Evolutionary conservation across 2,329 filamentous ascomycete genomes (phyloP), one percentile per base, ranked within the genome.

Genomic region (Botrytis paeoniae): DNA sequence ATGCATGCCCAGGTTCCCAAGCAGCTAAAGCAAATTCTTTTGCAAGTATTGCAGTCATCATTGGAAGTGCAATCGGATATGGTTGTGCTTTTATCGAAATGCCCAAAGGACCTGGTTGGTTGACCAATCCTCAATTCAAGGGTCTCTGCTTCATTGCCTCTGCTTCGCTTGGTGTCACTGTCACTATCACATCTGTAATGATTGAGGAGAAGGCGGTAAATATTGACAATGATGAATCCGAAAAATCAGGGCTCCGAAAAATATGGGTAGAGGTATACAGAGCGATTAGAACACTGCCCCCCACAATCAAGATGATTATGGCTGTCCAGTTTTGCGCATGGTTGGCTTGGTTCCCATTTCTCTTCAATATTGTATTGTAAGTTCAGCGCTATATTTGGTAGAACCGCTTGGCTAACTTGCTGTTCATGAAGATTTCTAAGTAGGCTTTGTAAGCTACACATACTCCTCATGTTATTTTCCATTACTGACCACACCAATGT

Each of bases 61-160:
- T 80, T 39, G 80, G 80, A 25, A 81, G 79, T 71, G 76, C 79
- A 6, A 35, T 81, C 29, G 78, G 79, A 29, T 82, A 81, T 20
- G 25, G 37, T 29, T 43, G 37, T 39, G 61, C 37, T 12, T 63
- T 63, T 9, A 63, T 63, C 5, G 22, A 41, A 16, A 29, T 63
- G 37, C 37, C 25, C 16, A 43, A 41, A n/a, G 37, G 25, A 18
- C 37, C 37, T 18, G 37, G 37, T 41, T 43, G 25, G 37, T 29
- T 63, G 37, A 41, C 37, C 25, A 63, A 63, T 20, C 37, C 61
- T 29, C 61, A 63, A 8, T 63, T 63, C 37, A 63, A 63, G n/a
- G 37, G 37, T 20, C 37, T 63, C 25, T 63, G 25, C n/a, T 41
- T 63, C n/a, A 63, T 63, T 41, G 37, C 61, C 37, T 63, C 61